A percentile compares a stretch with the other conserved stretches of the same genome.
phyloP scores from a whole-genome alignment of 371 early-diverging fungal species.

The Mortierella sp. region DNA sequence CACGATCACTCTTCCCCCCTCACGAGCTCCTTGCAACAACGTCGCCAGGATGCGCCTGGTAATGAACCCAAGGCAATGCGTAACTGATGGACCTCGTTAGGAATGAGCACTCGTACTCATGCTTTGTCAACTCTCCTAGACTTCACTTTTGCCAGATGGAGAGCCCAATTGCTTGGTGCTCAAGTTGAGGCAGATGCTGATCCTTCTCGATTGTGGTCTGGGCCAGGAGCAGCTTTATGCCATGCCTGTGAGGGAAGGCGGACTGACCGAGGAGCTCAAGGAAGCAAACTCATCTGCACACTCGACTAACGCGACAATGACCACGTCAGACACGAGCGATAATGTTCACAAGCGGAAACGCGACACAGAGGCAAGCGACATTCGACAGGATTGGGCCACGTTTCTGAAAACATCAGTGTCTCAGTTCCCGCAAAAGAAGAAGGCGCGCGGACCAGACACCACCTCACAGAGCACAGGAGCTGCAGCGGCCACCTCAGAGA shows the following conservation, averaged over 20 bases:
- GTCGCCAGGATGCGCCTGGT: constrained; percentile 33
- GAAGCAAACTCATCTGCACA: neutral
- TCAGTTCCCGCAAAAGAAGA: constrained; percentile 28
- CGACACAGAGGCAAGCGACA: constrained; percentile 6
- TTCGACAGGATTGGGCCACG: constrained; percentile 52
- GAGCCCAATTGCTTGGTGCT: constrained; percentile 52
- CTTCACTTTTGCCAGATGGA: constrained; percentile 51
- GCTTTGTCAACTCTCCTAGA: constrained; percentile 14
- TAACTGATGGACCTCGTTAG: neutral
- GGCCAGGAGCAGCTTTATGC: constrained; percentile 47
- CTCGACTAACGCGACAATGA: neutral
- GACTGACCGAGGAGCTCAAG: constrained; percentile 30
- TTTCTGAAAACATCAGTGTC: constrained; percentile 30
- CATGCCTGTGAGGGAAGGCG: constrained; percentile 49
- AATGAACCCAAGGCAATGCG: neutral
- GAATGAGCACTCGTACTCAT: neutral
- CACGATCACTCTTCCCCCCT: no score
- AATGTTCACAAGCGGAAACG: constrained; percentile 18
- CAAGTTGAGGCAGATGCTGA: constrained; percentile 50
- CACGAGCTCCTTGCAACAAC: no score
- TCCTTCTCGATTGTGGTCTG: constrained; percentile 53
- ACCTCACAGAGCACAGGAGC: neutral
- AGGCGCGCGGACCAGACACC: constrained; percentile 9
- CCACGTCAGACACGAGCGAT: neutral
- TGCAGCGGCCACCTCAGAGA: neutral